These are phyloP conservation scores for Paralagenidium karlingii DNA, from an alignment of 352 stramenopile species.

Conservation along the genomic window DNA sequence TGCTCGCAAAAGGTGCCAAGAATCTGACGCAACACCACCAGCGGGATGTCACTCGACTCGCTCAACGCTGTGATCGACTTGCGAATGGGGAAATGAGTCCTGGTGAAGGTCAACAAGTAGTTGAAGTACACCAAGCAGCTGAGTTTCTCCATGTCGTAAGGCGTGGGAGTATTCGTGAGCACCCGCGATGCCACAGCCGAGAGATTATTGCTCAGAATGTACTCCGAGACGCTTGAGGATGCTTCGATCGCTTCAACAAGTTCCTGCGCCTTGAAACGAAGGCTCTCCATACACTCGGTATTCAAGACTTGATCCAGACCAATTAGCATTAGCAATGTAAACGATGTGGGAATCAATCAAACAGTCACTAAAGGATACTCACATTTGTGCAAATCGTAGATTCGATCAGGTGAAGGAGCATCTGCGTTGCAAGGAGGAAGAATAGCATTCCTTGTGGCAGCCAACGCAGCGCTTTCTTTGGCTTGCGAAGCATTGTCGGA, in stretches of 20 bases:
- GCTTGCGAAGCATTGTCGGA: constrained; percentile 36
- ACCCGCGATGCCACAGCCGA: constrained; percentile 42
- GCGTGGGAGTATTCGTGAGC: constrained; percentile 48
- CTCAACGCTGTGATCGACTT: constrained; percentile 56
- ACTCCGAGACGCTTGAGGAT: constrained; percentile 42
- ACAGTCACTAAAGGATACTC: constrained; percentile 10
- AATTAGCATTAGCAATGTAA: not conserved
- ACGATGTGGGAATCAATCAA: constrained; percentile 1
- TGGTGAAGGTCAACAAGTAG: constrained; percentile 59
- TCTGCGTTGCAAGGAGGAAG: constrained; percentile 62
- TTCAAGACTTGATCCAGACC: constrained; percentile 35
- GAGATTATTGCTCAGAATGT: constrained; percentile 25
- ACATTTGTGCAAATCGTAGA: constrained; percentile 78
- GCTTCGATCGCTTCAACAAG: constrained; percentile 44
- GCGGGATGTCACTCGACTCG: constrained; percentile 61
- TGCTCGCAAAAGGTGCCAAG: constrained; percentile 57
- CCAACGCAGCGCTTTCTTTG: constrained; percentile 35
- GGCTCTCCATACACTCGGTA: constrained; percentile 49
- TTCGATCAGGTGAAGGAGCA: constrained; percentile 51
- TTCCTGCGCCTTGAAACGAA: constrained; percentile 64
- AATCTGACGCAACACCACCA: constrained; percentile 55
- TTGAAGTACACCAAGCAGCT: constrained; percentile 57
- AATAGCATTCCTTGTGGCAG: constrained; percentile 42
- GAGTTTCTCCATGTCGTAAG: constrained; percentile 59
- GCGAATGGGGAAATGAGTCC: constrained; percentile 40